Evolutionary conservation across 306 rosid genomes (phyloP).

Genomic region (Elaeagnus macrophylla): DNA sequence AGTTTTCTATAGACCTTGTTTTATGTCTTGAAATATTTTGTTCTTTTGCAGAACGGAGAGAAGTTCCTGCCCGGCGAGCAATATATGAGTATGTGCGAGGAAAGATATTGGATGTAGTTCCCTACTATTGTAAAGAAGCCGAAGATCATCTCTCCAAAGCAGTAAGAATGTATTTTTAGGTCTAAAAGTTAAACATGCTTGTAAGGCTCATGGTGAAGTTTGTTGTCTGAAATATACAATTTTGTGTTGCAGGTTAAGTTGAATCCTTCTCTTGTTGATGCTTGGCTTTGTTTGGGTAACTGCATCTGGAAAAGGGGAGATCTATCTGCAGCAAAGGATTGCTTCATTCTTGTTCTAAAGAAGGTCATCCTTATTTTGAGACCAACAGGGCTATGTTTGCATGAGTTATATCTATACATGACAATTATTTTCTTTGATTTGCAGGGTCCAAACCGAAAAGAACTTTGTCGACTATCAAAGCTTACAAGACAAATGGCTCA

Average conservation of each 20-base stretch:
- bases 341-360: slow-evolving; percentile 66
- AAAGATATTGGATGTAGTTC: slow-evolving; percentile 65
- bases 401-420: not conserved
- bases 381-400: not conserved
- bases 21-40: not conserved
- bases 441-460: slow-evolving; percentile 72
- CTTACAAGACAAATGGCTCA: slow-evolving; percentile 88
- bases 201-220: slow-evolving; percentile 20
- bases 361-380: slow-evolving; percentile 49
- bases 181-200: slow-evolving; percentile 9
- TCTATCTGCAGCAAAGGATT: slow-evolving; percentile 68
- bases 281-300: slow-evolving; percentile 93
- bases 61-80: slow-evolving; percentile 56
- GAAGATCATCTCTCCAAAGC: slow-evolving; percentile 93
- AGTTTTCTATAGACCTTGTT: not conserved
- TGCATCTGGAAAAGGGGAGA: slow-evolving; percentile 98
- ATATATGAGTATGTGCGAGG: slow-evolving; percentile 72
- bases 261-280: slow-evolving; percentile 91
- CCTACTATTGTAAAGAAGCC: slow-evolving; percentile 82
- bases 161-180: slow-evolving; percentile 29
- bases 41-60: slow-evolving; percentile 50
- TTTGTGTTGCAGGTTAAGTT: slow-evolving; percentile 67
- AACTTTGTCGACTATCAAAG: slow-evolving; percentile 86
- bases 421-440: slow-evolving; percentile 11
- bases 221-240: slow-evolving; percentile 11